Base-by-base conservation (phyloP, 441 rosid genomes). In the Sinapis alba region DNA sequence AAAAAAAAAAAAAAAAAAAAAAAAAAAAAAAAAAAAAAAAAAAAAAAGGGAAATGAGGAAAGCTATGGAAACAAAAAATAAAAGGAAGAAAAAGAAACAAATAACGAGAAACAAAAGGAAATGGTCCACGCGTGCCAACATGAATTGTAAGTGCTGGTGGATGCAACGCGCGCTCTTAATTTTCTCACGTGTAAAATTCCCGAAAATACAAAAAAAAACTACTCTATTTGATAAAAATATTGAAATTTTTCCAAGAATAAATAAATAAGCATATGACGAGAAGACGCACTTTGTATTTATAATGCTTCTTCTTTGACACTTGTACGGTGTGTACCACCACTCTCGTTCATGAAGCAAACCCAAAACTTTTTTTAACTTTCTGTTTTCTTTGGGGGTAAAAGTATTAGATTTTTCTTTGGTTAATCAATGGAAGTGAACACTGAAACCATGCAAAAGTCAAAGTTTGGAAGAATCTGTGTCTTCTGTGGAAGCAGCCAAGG, bases 401-500 rank as follows among this genome's bases (percentile, higher is more conserved):
- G 9, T 6, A 12, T 62, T 24, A 9, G 26, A 36, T 62, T 54
- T 69, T 45, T 2, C 3, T n/a, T 21, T 56, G 16, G n/a, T 71
- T 45, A n/a, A 68, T 45, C 74, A 68, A 56, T 53, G 97, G 94
- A 83, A 80, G 69, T 83, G n/a, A 83, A 65, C 63, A 82, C 81
- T 77, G 85, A 84, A 70, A 65, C 64, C 2, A 81, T 79, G 53
- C 73, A 67, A 54, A 73, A 68, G 72, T 84, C 92, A 4, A 85
- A 77, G 73, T 88, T 88, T 62, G 83, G 83, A 59, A 86, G 83
- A 67, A 86, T 83, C 21, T 88, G 93, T 67, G 88, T 86, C 34
- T 88, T 88, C 23, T 86, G 93, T 62, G 93, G 93, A 34, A 86
- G 89, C 71, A 86, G 90, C 62, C 67, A 83, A 62, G 92, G 92